These are phyloP conservation scores for Pseudogymnoascus sp. DNA, from an alignment of 2,329 filamentous ascomycete genomes.

Conservation along the genomic window DNA sequence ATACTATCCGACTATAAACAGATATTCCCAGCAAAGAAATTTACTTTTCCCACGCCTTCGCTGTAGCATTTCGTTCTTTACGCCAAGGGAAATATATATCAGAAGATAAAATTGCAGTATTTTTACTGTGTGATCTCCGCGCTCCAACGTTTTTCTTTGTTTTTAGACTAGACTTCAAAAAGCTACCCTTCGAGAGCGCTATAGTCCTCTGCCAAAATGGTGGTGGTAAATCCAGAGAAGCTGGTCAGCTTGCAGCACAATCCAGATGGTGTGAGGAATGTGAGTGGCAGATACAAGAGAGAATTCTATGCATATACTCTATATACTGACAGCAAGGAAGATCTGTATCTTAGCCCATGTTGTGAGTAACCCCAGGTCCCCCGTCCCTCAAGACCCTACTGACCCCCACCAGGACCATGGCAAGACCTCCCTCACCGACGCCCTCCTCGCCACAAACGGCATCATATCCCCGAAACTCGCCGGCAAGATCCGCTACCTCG, in stretches of 20 bases:
- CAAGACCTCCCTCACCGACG: slow-evolving; percentile 94
- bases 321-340: slow-evolving; percentile 36
- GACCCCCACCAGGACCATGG: slow-evolving; percentile 67
- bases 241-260: slow-evolving; percentile 83
- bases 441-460: slow-evolving; percentile 94
- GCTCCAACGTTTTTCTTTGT: background rate
- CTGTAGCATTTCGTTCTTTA: background rate
- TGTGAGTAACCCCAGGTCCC: slow-evolving; percentile 38
- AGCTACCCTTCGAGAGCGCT: background rate
- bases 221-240: slow-evolving; percentile 83
- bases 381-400: background rate
- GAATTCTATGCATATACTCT: slow-evolving; percentile 16
- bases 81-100: background rate
- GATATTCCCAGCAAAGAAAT: background rate
- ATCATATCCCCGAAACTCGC: slow-evolving; percentile 98
- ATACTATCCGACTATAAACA: background rate
- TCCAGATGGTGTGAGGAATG: slow-evolving; percentile 86
- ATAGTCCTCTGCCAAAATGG: slow-evolving; percentile 51
- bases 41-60: background rate
- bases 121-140: background rate
- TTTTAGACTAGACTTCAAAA: background rate
- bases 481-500: slow-evolving; percentile 95
- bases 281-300: slow-evolving; percentile 38
- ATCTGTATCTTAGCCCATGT: slow-evolving; percentile 96
- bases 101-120: background rate